Percentiles rank a stretch among this genome's conserved stretches.
phyloP scores from a whole-genome alignment of 202 grass and related monocot genomes.

The Brachypodium distachyon region DNA sequence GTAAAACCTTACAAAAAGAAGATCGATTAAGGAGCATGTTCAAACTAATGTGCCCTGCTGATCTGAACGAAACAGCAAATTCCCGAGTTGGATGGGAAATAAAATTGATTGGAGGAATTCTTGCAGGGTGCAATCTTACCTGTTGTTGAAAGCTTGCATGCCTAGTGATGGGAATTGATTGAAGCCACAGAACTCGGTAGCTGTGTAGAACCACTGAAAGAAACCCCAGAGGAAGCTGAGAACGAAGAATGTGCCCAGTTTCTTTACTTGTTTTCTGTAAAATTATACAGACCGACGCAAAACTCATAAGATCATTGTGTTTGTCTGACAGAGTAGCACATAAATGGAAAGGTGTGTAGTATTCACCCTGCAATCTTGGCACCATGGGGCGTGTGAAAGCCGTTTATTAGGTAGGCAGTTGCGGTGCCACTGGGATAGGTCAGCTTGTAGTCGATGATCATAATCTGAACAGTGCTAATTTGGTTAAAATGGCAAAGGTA shows the following conservation, averaged over 20 bases:
- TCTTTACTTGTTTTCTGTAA: conserved; percentile 61
- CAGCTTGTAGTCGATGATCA: conserved; percentile 74
- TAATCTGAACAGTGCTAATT: conserved; percentile 43
- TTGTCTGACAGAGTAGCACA: neutral
- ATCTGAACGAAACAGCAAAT: neutral
- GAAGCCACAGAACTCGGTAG: conserved; percentile 53
- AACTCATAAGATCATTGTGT: neutral
- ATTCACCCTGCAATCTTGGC: conserved; percentile 53
- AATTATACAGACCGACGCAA: neutral
- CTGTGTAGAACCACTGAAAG: conserved; percentile 75
- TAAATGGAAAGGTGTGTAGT: neutral
- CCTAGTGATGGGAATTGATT: conserved; percentile 54
- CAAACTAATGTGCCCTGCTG: neutral
- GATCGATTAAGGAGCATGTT: neutral
- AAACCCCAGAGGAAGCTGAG: conserved; percentile 62
- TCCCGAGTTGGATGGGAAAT: neutral
- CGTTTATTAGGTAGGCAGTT: conserved; percentile 65
- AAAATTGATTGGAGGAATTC: neutral
- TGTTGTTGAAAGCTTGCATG: conserved; percentile 35
- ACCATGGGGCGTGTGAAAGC: conserved; percentile 53
- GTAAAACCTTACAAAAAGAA: conserved; percentile 37
- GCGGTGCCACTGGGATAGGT: conserved; percentile 73
- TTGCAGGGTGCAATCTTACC: conserved; percentile 13
- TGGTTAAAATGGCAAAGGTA: conserved; percentile 37
- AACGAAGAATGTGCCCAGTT: conserved; percentile 54